Evolutionary conservation across 208 protist genomes (phyloP).

Genomic region (Wallacemonas collosoma): DNA sequence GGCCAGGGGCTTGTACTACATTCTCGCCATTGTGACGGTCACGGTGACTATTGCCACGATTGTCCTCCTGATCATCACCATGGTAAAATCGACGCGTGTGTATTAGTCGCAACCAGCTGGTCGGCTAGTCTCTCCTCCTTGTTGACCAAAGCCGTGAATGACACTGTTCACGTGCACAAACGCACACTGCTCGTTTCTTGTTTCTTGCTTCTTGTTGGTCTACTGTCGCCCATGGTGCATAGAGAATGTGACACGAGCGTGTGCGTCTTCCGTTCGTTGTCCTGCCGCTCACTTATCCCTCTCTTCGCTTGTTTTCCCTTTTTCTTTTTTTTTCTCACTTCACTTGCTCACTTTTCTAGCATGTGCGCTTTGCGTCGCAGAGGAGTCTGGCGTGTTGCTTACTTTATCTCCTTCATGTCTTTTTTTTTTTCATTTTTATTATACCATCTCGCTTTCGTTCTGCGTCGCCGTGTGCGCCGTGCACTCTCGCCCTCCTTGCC

Average conservation of each 20-base stretch:
- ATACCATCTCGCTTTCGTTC: conserved; percentile 3
- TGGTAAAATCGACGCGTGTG: conserved; percentile 7
- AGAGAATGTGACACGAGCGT: too few species aligned
- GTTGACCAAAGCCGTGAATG: neutral
- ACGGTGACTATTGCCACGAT: neutral
- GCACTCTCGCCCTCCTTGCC: too few species aligned
- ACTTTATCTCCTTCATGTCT: neutral
- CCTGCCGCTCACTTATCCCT: neutral
- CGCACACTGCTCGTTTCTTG: too few species aligned
- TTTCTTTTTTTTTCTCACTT: conserved; percentile 1
- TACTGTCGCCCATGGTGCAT: too few species aligned
- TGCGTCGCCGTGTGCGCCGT: neutral
- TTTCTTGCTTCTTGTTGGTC: too few species aligned
- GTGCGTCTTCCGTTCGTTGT: neutral
- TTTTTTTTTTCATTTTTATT: neutral
- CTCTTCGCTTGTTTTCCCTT: conserved; percentile 8
- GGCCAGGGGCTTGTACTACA: conserved; percentile 1
- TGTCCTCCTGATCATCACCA: conserved; percentile 4
- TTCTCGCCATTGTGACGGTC: conserved; percentile 2
- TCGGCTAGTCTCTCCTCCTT: neutral
- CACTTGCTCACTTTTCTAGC: too few species aligned
- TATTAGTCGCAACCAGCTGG: neutral
- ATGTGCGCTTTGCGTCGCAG: too few species aligned
- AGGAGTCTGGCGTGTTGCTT: too few species aligned
- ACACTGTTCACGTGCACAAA: too few species aligned